These are phyloP conservation scores for Uncinocarpus reesii DNA, from an alignment of 2,329 filamentous ascomycete species.

Conservation along the genomic window DNA sequence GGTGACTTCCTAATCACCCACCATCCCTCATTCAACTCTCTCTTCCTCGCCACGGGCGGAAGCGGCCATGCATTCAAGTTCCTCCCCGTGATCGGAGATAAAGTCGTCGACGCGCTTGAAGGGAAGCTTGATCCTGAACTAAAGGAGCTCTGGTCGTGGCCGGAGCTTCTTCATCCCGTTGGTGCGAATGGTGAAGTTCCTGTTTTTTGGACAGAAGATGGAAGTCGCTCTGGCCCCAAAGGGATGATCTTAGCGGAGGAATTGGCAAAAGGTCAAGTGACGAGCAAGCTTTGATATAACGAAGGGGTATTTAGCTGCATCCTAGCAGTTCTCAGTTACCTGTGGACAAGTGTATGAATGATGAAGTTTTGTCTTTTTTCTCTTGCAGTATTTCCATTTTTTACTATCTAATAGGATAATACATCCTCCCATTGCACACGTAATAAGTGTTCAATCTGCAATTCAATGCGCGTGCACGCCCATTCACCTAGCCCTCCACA, in stretches of 20 bases:
- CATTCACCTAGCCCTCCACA: neutral
- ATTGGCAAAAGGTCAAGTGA: conserved; percentile 26
- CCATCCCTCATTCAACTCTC: conserved; percentile 47
- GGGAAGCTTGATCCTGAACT: conserved; percentile 36
- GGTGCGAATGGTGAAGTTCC: conserved; percentile 15
- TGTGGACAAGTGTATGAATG: no score
- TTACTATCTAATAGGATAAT: conserved; percentile 11
- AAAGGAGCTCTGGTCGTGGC: conserved; percentile 37
- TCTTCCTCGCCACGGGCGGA: conserved; percentile 45
- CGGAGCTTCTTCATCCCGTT: conserved; percentile 13
- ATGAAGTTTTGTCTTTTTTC: no score
- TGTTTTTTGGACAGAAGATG: conserved; percentile 30
- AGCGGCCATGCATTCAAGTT: conserved; percentile 48
- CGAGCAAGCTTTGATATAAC: conserved; percentile 14
- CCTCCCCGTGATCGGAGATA: conserved; percentile 44
- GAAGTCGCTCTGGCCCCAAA: conserved; percentile 30
- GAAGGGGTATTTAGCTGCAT: no score
- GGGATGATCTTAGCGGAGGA: conserved; percentile 31
- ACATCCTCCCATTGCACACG: neutral
- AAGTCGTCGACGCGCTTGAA: conserved; percentile 40
- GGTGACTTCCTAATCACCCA: conserved; percentile 63
- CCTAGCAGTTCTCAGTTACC: no score
- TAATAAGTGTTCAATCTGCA: conserved; percentile 2
- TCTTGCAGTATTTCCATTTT: conserved; percentile 16
- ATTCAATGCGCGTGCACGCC: neutral